These are phyloP conservation scores for Suhomyces tanzawaensis DNA, from an alignment of 805 yeast genomes.

Conservation along the genomic window DNA sequence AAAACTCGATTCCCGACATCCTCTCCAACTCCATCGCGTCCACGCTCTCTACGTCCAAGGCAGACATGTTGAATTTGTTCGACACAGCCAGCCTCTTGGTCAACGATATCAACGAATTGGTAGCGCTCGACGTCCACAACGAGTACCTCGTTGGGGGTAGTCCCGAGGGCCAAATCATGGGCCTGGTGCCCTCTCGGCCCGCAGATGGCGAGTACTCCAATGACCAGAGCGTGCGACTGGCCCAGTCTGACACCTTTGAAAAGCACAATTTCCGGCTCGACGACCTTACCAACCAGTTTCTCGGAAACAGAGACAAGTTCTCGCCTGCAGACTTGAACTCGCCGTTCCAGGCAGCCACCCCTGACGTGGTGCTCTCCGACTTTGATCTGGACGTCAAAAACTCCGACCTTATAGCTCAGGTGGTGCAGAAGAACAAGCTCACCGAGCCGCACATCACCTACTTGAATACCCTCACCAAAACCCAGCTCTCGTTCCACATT, in stretches of 20 bases:
- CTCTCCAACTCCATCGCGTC: conserved; percentile 6
- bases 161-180: no score
- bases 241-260: conserved; percentile 16
- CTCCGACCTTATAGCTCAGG: conserved; percentile 24
- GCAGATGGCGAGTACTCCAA: neutral
- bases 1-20: conserved; percentile 13
- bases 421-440: conserved; percentile 23
- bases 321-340: conserved; percentile 3
- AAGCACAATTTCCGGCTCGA: conserved; percentile 18
- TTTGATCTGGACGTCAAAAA: conserved; percentile 13
- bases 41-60: conserved; percentile 2
- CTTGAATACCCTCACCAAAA: conserved; percentile 25
- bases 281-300: conserved; percentile 15
- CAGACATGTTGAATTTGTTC: conserved; percentile 22
- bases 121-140: conserved; percentile 10
- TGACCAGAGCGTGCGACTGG: conserved; percentile 6
- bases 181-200: neutral
- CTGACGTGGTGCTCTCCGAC: conserved; percentile 1
- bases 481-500: conserved; percentile 30
- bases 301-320: neutral
- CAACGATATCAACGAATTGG: conserved; percentile 29
- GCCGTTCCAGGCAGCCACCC: conserved; percentile 2
- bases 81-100: conserved; percentile 36
- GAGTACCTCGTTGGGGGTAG: neutral
- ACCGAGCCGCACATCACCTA: conserved; percentile 31